Conservation (phyloP, 331 rosid genomes). For the Rhamnella rubrinervis region DNA sequence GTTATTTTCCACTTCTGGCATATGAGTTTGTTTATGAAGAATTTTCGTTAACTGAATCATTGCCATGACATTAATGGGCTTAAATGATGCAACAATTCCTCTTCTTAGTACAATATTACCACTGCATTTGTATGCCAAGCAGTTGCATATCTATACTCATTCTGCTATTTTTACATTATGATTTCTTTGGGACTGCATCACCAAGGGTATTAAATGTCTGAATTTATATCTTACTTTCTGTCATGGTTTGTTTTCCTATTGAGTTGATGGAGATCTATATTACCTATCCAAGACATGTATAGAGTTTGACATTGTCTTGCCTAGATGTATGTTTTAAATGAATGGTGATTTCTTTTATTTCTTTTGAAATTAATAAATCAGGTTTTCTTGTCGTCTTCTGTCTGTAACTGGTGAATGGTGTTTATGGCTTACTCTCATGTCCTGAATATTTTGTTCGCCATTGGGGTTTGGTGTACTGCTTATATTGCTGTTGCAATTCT, state of each 20-base stretch:
- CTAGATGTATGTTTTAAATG: background rate
- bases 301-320: background rate
- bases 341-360: background rate
- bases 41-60: no score
- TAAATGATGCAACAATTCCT: no score
- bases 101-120: no score
- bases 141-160: no score
- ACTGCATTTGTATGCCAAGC: no score
- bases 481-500: constrained; percentile 60
- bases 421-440: constrained; percentile 52
- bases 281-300: background rate
- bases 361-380: constrained; percentile 6
- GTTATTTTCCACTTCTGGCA: no score
- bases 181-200: no score
- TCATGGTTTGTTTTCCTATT: background rate
- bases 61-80: no score
- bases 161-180: no score
- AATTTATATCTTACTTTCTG: background rate
- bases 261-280: background rate
- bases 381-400: constrained; percentile 14
- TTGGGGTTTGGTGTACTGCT: constrained; percentile 63
- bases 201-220: no score
- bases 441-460: constrained; percentile 45
- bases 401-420: constrained; percentile 18
- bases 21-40: no score